These are phyloP conservation scores for Crithidia mellificae DNA, from an alignment of 208 protist species.

Conservation along the genomic window DNA sequence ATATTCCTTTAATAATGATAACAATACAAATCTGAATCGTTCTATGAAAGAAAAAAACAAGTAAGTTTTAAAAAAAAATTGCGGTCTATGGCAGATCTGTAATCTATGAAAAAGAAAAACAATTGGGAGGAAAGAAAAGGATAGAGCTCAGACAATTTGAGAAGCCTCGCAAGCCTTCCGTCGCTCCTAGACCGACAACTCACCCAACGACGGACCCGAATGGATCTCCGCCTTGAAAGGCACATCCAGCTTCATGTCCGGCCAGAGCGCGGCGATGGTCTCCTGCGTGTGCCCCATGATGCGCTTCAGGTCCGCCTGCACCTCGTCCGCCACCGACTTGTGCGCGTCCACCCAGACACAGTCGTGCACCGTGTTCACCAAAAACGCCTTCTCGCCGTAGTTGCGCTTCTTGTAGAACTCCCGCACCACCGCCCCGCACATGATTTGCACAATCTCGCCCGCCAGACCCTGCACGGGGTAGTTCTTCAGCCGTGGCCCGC, in stretches of 20 bases:
- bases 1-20: too few relatives aligned
- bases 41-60: neutral
- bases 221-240: slow-evolving; percentile 85
- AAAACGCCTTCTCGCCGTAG: slow-evolving; percentile 81
- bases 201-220: slow-evolving; percentile 70
- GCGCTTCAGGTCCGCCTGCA: slow-evolving; percentile 60
- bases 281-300: slow-evolving; percentile 81
- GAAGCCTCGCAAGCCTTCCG: neutral
- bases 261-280: slow-evolving; percentile 75
- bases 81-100: too few relatives aligned
- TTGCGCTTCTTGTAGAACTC: slow-evolving; percentile 75
- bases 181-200: slow-evolving; percentile 59
- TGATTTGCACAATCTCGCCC: slow-evolving; percentile 91
- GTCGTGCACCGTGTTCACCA: slow-evolving; percentile 92
- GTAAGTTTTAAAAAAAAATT: too few relatives aligned
- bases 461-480: slow-evolving; percentile 90
- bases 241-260: slow-evolving; percentile 86
- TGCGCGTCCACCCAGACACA: slow-evolving; percentile 92
- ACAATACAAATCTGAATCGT: neutral
- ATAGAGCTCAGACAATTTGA: neutral
- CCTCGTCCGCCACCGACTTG: slow-evolving; percentile 71
- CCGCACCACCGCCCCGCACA: slow-evolving; percentile 85
- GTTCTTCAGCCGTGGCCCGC: slow-evolving; percentile 87
- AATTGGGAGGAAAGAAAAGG: too few relatives aligned
- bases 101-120: too few relatives aligned